Evolutionary conservation across 495 filamentous ascomycete species (phyloP).

Genomic region (Aspergillus steynii): DNA sequence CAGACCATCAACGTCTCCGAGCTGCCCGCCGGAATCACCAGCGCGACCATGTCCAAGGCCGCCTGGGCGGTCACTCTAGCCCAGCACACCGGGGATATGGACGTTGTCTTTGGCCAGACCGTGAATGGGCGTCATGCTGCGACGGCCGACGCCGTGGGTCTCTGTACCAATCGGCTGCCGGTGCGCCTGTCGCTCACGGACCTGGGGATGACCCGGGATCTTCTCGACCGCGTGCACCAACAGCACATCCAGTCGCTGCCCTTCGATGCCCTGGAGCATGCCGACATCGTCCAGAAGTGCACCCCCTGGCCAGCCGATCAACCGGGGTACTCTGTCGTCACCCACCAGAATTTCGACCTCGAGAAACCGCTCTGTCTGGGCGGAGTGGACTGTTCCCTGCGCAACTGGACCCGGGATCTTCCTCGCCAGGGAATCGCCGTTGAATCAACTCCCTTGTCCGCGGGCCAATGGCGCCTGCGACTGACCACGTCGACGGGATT

Average conservation of each 20-base stretch:
- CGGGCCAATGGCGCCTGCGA: constrained; percentile 3
- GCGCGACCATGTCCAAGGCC: too few species aligned
- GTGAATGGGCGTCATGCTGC: background rate
- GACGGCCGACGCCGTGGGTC: constrained; percentile 4
- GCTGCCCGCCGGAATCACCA: too few species aligned
- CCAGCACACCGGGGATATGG: too few species aligned
- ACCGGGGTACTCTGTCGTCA: constrained; percentile 6
- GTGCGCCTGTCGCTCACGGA: constrained; percentile 6
- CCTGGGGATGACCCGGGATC: constrained; percentile 1
- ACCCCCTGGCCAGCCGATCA: constrained; percentile 6
- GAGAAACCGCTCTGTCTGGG: constrained; percentile 3
- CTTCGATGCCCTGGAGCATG: constrained; percentile 5
- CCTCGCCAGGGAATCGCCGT: background rate
- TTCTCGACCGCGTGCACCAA: constrained; percentile 7
- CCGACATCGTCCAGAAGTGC: constrained; percentile 10
- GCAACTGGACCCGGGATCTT: constrained; percentile 6
- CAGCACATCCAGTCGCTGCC: constrained; percentile 10
- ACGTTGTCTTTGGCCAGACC: too few species aligned
- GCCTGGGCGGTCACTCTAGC: too few species aligned
- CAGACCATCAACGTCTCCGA: too few species aligned
- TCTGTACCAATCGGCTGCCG: constrained; percentile 1
- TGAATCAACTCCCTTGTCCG: background rate
- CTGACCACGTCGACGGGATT: constrained; percentile 2
- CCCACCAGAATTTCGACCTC: constrained; percentile 9
- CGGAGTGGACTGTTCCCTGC: constrained; percentile 2